Percentiles rank a stretch among this genome's conserved stretches.
These are phyloP conservation scores for Termitomyces sp. DNA, from an alignment of 768 basidiomycete genomes.

Conservation along the genomic window DNA sequence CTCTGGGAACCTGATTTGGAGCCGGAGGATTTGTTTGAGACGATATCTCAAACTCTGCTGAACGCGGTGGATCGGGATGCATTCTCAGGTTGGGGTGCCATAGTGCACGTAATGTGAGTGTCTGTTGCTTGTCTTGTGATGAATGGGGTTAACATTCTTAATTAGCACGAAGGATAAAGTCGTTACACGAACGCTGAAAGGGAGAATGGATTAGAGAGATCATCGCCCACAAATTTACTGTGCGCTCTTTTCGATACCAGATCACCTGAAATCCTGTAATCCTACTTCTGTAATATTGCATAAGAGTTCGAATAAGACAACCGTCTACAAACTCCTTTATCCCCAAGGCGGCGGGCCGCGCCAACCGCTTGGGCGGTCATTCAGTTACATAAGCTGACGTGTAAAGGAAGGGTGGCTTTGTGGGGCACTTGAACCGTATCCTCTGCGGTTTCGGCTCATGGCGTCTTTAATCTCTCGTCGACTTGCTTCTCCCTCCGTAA, in stretches of 20 bases:
- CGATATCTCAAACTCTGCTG: conserved; percentile 92
- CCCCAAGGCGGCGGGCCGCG: neutral
- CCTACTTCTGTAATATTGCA: conserved; percentile 3
- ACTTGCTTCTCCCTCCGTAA: conserved; percentile 21
- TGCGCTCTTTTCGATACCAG: neutral
- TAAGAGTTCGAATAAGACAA: too few relatives aligned
- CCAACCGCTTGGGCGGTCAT: neutral
- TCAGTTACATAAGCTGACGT: conserved; percentile 9
- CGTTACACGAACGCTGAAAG: conserved; percentile 84
- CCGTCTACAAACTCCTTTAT: too few relatives aligned
- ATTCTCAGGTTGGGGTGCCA: conserved; percentile 93
- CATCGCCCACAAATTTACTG: neutral
- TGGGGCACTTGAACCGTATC: conserved; percentile 3
- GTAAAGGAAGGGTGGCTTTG: neutral
- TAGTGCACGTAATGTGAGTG: conserved; percentile 93
- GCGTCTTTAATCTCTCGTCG: conserved; percentile 29
- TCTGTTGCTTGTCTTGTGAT: conserved; percentile 4
- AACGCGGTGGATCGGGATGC: conserved; percentile 97
- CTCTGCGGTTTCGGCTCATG: conserved; percentile 19
- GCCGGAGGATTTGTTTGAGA: conserved; percentile 97
- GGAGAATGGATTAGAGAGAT: conserved; percentile 77
- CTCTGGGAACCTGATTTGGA: conserved; percentile 98
- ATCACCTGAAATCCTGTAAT: conserved; percentile 5
- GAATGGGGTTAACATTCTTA: neutral
- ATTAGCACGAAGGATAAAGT: conserved; percentile 68